Base-by-base conservation (phyloP, 306 rosid species). In the Sphenostylis stenocarpa region DNA sequence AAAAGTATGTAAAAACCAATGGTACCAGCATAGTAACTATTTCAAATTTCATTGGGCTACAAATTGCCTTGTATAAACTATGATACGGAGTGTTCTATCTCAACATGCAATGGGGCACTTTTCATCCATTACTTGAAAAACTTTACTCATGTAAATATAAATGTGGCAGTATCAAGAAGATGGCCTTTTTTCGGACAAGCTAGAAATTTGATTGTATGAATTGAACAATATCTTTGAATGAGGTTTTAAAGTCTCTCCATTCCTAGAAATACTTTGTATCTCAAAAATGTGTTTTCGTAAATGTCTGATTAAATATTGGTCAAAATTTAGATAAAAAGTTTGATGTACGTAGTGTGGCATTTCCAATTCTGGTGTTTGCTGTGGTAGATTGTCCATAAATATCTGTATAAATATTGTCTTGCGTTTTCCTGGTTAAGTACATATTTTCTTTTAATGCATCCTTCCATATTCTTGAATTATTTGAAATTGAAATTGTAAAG, bases 391-490 rank as follows among this genome's bases (percentile, higher is more conserved):
- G 69, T 36, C 69, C 5, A 38, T 38, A 19, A 63, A 36, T 64
- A 38, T 64, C n/a, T 38, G 19, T 64, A 11, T 36, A 36, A 36
- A 38, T 64, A 19, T 64, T 64, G 12, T 38, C 31, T 12, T 38
- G 31, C 10, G 52, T 65, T 65, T 65, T 41, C 52, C 13, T 7
- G 48, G 20, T 36, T 62, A 21, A 48, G 15, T 67, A 49, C 38
- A 11, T 26, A 15, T 47, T 48, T 72, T 48, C 51, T 38, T 38
- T 66, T 67, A 44, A 47, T 28, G 56, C 16, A 33, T 67, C 70
- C 65, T 41, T 47, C 64, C 65, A 39, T 14, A 53, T 63, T 63
- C 69, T 36, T 63, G 28, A 36, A 63, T 62, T 17, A 33, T 63
- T n/a, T n/a, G 15, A 34, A n/a, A 6, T 60, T 28, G 39, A 60